These are phyloP conservation scores for Penicillium pancosmium DNA, from an alignment of 495 filamentous ascomycete species.

Conservation along the genomic window DNA sequence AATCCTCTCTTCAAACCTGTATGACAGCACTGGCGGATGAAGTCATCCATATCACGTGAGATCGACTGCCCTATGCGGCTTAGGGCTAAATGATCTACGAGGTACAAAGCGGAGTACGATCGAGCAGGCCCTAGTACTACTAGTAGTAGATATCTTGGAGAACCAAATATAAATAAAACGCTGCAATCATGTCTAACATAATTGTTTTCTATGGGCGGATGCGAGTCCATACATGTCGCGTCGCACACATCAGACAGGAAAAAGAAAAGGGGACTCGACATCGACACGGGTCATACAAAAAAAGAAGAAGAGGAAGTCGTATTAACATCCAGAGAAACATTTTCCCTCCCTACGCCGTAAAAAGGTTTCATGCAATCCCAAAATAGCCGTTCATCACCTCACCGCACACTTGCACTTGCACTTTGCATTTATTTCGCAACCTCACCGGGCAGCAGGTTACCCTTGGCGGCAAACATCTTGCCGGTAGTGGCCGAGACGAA, in stretches of 20 bases:
- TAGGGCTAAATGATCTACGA: constrained; percentile 19
- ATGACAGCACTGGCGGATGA: constrained; percentile 9
- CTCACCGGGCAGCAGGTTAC: constrained; percentile 58
- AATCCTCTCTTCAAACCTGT: no score
- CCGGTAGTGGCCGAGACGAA: constrained; percentile 87
- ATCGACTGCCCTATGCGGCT: constrained; percentile 15
- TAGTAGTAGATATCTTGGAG: no score
- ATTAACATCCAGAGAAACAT: constrained; percentile 52
- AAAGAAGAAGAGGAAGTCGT: constrained; percentile 43
- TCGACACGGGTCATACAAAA: constrained; percentile 33
- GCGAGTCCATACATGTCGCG: constrained; percentile 24
- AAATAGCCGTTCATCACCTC: constrained; percentile 33
- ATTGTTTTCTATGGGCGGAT: constrained; percentile 29
- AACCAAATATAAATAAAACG: neutral
- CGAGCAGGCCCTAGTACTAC: no score
- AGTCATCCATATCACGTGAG: constrained; percentile 24
- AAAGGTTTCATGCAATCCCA: constrained; percentile 53
- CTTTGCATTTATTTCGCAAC: constrained; percentile 40
- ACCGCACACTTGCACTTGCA: constrained; percentile 15
- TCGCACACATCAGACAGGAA: constrained; percentile 10
- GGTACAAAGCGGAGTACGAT: neutral
- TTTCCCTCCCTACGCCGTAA: constrained; percentile 56
- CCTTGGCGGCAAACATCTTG: constrained; percentile 98
- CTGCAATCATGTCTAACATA: constrained; percentile 20
- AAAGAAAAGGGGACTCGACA: constrained; percentile 28